Base-by-base conservation (phyloP, 2,329 filamentous ascomycete genomes). In the Pestalotiopsis sp. region DNA sequence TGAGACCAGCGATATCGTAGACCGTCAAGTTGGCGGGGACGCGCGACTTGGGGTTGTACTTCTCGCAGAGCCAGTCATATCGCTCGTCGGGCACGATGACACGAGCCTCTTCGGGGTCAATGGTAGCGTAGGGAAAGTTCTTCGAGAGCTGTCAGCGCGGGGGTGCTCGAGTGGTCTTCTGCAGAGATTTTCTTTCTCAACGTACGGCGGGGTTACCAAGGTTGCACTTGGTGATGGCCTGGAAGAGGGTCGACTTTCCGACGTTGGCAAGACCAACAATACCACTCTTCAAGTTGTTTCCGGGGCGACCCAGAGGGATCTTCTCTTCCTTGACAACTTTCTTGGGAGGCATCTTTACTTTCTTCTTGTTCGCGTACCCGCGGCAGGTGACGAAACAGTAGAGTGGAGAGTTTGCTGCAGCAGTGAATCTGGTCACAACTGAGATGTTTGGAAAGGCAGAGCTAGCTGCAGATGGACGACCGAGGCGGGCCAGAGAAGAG, bases 211-310 rank as follows among this genome's bases (percentile, higher is more conserved):
- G 97, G 86, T 98, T 99, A 85, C 97, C 96, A 78, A 99, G 91
- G 74, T 91, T 90, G 83, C 92, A 97, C 88, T 98, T 98, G 80
- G 96, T 99, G 84, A 99, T 98, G 80, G 96, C 94, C 87, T 99
- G 97, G 90, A 99, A 99, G 77, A 99, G 91, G 41, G 97, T 99
- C 74, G 96, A 99, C 87, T 99, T 99, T 83, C 96, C 96, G 77
- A 99, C 97, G 83, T 99, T 99, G 83, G 96, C 96, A 78, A 99
- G 91, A 85, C 96, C 96, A 83, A 99, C 96, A 90, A 99, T 99
- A 86, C 96, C 97, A 87, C 94, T 98, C 90, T 98, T 99, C 83
- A 99, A 83, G 85, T 90, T 98, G 89, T 99, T 99, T 80, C 96
- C 96, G 74, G 96, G 96, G 81, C 96, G 89, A 83, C 96, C 96